phyloP scores from a whole-genome alignment of 2,329 filamentous ascomycete species.

The Clarireedia paspali region DNA sequence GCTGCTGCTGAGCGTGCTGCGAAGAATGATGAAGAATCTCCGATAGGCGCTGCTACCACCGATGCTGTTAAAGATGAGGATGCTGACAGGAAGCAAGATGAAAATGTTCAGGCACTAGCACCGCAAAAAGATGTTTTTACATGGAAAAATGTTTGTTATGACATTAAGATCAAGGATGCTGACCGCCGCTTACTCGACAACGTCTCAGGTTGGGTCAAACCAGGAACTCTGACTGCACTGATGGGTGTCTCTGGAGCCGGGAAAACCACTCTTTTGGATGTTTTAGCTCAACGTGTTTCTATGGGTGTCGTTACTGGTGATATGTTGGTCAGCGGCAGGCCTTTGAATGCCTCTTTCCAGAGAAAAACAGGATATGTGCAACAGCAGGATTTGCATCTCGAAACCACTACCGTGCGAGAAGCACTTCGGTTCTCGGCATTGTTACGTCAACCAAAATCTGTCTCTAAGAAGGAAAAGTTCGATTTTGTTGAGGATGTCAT shows the following conservation, averaged over 20 bases:
- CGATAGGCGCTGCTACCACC: background rate
- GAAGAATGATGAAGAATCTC: conserved; percentile 36
- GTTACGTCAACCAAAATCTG: conserved; percentile 70
- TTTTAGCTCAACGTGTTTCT: conserved; percentile 70
- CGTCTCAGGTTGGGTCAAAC: conserved; percentile 67
- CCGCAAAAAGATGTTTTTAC: conserved; percentile 18
- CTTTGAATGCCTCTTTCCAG: conserved; percentile 59
- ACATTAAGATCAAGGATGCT: conserved; percentile 57
- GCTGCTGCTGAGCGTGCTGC: conserved; percentile 18
- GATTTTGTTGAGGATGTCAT: conserved; percentile 73
- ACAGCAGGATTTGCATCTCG: conserved; percentile 84
- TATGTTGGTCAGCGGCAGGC: conserved; percentile 40
- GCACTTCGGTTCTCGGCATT: conserved; percentile 76
- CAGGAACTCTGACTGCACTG: conserved; percentile 60
- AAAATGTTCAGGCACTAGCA: conserved; percentile 25
- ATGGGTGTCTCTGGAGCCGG: conserved; percentile 74
- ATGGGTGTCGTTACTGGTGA: conserved; percentile 87
- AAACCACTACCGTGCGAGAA: conserved; percentile 80
- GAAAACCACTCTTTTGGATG: conserved; percentile 79
- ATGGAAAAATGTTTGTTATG: conserved; percentile 52
- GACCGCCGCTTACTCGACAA: conserved; percentile 50
- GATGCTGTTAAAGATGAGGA: background rate
- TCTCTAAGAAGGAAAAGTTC: conserved; percentile 66
- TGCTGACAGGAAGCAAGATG: conserved; percentile 15
- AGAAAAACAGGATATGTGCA: conserved; percentile 90